Evolutionary conservation across 768 basidiomycete genomes (phyloP).

Genomic region (Termitomyces sp.): DNA sequence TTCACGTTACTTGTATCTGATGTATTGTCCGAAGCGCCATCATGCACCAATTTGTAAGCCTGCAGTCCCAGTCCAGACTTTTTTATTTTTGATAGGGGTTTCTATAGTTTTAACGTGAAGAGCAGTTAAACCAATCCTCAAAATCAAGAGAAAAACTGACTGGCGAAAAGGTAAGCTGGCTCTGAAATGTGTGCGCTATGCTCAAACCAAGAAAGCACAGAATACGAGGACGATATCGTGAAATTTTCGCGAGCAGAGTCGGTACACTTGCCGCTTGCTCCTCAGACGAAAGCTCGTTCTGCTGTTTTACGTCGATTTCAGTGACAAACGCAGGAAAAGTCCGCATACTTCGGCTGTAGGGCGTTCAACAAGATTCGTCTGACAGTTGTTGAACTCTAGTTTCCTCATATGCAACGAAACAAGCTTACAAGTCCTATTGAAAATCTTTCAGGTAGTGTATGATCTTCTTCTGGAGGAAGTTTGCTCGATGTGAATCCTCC

Average conservation of each 20-base stretch:
- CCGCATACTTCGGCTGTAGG: constrained; percentile 46
- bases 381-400: not conserved
- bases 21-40: constrained; percentile 13
- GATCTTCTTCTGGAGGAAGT: constrained; percentile 54
- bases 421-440: constrained; percentile 61
- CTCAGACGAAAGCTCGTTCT: constrained; percentile 45
- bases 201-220: constrained; percentile 77
- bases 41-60: constrained; percentile 45
- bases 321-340: not conserved
- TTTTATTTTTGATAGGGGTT: not conserved
- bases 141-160: not conserved
- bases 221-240: constrained; percentile 50
- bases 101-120: constrained; percentile 2
- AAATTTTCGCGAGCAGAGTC: constrained; percentile 54
- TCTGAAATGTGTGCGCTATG: constrained; percentile 41
- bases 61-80: constrained; percentile 33
- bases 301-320: constrained; percentile 23
- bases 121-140: not conserved
- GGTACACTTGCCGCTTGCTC: constrained; percentile 57
- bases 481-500: constrained; percentile 54
- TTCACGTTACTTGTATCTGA: not conserved
- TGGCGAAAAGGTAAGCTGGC: constrained; percentile 15
- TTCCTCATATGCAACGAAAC: not conserved
- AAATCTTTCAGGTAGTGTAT: constrained; percentile 50
- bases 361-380: constrained; percentile 76